Base-by-base conservation (phyloP, 2,329 filamentous ascomycete species). In the Zasmidium cellare region DNA sequence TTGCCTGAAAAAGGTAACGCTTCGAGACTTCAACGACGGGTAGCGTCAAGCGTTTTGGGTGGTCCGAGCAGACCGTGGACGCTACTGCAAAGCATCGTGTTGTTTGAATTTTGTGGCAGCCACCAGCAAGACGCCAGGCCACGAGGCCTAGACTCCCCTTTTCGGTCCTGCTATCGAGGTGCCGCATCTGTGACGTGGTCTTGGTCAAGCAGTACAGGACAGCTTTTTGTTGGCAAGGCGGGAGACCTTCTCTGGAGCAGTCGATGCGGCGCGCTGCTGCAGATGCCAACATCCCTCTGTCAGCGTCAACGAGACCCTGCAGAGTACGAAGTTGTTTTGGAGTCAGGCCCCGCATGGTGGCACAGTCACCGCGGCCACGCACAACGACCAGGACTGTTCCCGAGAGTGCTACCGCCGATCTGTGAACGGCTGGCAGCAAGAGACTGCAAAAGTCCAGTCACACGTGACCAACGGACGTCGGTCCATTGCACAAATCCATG, bases 61-160 rank as follows among this genome's bases (percentile, higher is more conserved):
- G 47, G 28, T 25, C 54, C 35, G 19, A 52, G 55, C 56, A 50
- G 49, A 53, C 19, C 20, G 25, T 16, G 14, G 19, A 38, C 7
- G 52, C 61, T 62, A 64, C 51, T 64, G 61, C 61, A 62, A 61
- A 58, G 61, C 57, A 64, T 64, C 61, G 59, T n/a, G n/a, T n/a
- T 63, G 46, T 57, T 53, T n/a, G 35, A 41, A n/a, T 41, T n/a
- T n/a, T 41, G 35, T 41, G 49, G 56, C 52, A 49, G 38, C 25
- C 24, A 51, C 45, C 49, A 18, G 44, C 46, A 38, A 50, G 38
- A 51, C 58, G 58, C 58, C 38, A 61, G 61, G 61, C 61, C 61
- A 57, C 61, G 61, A 58, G 61, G 59, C 51, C 59, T 55, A 50
- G 59, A 58, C 57, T 62, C 38, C 54, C 25, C 45, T 53, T 24